Base-by-base conservation (phyloP, 2,329 filamentous ascomycete genomes). In the Paramyrothecium roridum region DNA sequence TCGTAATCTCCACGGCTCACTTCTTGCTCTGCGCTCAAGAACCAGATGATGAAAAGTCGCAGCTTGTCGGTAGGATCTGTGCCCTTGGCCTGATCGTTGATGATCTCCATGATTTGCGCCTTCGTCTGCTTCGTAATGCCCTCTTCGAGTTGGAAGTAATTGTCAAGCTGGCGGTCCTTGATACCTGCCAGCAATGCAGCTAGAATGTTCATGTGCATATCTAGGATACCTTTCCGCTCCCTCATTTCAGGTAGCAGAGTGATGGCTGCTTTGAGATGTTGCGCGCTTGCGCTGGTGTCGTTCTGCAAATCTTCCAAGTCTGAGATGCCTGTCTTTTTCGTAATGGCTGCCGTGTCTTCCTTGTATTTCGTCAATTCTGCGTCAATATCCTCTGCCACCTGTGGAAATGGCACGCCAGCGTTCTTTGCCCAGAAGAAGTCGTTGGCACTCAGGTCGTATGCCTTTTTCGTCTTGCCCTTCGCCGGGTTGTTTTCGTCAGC, bases 201-300 rank as follows among this genome's bases (percentile, higher is more conserved):
- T 3, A 96, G 81, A 56, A 98, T 96, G 69, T 96, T 97, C 95
- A 99, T 99, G 71, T 99, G 95, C 90, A 97, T 98, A 69, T 97
- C 95, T 6, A 99, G 82, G 20, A 88, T 83, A n/a, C 88, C 87
- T 70, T 99, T 99, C 56, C 95, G 87, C 72, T 98, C 95, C 59
- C 92, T 83, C 61, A 99, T 80, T 71, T 98, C 93, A 0, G 95
- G 96, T 16, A 99, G 79, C 21, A 96, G 78, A 1, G 93, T 96
- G 64, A 99, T 96, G 13, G 93, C 96, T 3, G 93, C 91, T 74
- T 98, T 99, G 48, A 99, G 82, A 70, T 99, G 95, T 65, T 96
- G 91, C 17, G 95, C 93, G 55, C 91, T 96, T 43, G 91, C 87
- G 63, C 88, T 90, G 2, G 89, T 91, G 67, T 97, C 93, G 61